Evolutionary conservation across 2,329 filamentous ascomycete genomes (phyloP), one percentile per base, ranked within the genome.

Genomic region (Dactylellina drechsleri): DNA sequence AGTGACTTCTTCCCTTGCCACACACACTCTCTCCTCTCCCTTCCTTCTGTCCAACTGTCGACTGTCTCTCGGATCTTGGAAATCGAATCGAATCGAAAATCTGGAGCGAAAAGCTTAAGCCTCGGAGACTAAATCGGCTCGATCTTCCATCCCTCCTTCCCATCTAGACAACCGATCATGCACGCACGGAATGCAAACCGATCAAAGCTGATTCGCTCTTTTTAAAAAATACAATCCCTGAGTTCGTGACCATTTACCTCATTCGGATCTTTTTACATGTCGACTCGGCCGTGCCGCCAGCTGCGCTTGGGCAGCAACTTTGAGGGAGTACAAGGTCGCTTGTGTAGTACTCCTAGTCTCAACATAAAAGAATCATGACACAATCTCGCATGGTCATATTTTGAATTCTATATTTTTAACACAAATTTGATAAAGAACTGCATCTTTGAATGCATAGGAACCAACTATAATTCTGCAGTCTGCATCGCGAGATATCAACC

Each of bases 101-200:
- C 23, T 23, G 4, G 23, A 23, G 23, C 23, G 23, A 23, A 23
- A 23, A 23, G 23, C 5, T 36, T 36, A 47, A 47, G 16, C 15
- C 43, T 54, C 52, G 52, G 52, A 26, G 16, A 54, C 20, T 8
- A 54, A 13, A 36, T 16, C 26, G 8, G 13, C 52, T 23, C 52
- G 52, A 36, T 28, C 52, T 18, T 13, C 18, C 18, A 36, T 52
- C 28, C 8, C 41, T 52, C 53, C 53, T 52, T 12, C 62, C 61
- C 16, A 15, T 61, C 43, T 23, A 0, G 58, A 50, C 47, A 58
- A 45, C 15, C 62, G 36, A 58, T 28, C 16, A 49, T 5, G 13
- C 43, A n/a, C 45, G 23, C 26, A 52, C 26, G 62, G 62, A 66
- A 66, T 58, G 62, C 40, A 40, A 58, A 40, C 26, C n/a, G 16